Base-by-base conservation (phyloP, 2,329 filamentous ascomycete genomes). In the Thielaviopsis musarum region DNA sequence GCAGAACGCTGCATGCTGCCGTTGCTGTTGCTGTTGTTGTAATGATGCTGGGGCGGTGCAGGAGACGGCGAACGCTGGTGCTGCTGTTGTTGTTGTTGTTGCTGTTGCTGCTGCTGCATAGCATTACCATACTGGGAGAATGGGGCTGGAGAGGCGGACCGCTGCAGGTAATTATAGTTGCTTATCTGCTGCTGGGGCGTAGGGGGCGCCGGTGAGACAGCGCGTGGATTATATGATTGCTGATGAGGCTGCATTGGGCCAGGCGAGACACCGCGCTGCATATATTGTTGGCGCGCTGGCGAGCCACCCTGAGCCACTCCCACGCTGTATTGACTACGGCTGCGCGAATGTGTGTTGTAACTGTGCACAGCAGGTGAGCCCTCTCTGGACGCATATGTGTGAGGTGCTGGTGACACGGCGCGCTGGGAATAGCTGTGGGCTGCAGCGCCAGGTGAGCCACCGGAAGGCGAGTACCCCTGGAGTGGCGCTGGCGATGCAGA, bases 51-150 rank as follows among this genome's bases (percentile, higher is more conserved):
- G 5, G 68, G 69, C 5, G 70, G 72, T 1, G 67, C 67, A 3
- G 72, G 74, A 5, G 73, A 75, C 45, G 69, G 66, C 5, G 68
- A 67, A 64, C 73, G 67, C 9, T 68, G 67, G 41, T 65, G 63
- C 52, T 71, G 70, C 60, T 63, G 66, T 51, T 69, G 52, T 48
- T 59, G 57, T 15, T 58, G 52, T 9, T 61, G 56, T 10, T 61
- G 60, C 2, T 51, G 65, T 58, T 65, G 62, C 59, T 69, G 66
- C 63, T 67, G 59, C 64, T 64, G 67, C n/a, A 63, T 64, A 17
- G 62, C 65, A 54, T 22, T 38, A 26, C 30, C 48, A 41, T 58
- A 26, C 10, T 57, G 57, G n/a, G 58, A 48, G 1, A 52, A 62
- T 63, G 60, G 60, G 7, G 60, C 60, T 21, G 60, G 60, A 26